Base-by-base conservation (phyloP, 345 rosid genomes). In the Dimocarpus longan region DNA sequence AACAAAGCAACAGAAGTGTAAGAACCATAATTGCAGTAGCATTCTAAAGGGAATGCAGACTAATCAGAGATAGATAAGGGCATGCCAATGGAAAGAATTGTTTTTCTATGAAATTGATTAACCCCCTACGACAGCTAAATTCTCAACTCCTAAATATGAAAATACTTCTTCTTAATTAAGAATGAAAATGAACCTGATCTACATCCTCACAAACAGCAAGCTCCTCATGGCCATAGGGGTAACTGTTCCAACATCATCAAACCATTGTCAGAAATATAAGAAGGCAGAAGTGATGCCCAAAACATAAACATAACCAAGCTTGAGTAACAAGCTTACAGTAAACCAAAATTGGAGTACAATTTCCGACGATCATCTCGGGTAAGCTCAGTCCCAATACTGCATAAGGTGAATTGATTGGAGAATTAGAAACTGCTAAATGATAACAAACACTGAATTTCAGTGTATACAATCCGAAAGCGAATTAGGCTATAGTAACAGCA, bases 331-430 rank as follows among this genome's bases (percentile, higher is more conserved):
- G 67, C 93, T 84, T 87, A 94, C 99, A 96, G 95, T 71, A 96
- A 87, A 73, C 99, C 99, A 84, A 94, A 94, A 82, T 89, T 92
- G 4, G 99, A 96, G 86, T 93, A 96, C 85, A 96, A 74, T 86
- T 96, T 96, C 89, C 89, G 90, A 70, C 98, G 93, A 84, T 96
- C 98, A 84, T 96, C 98, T 82, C 98, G 87, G 56, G 99, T 96
- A 28, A 96, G 99, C 90, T 96, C 99, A 71, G 99, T 96, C 74
- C 99, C 99, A 79, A 96, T 94, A 86, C 99, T 96, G 90, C 83
- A 83, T 66, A 74, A 56, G 3, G 28, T 4, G 63, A 76, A 81
- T 39, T 42, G 16, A n/a, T 76, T 46, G 5, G 65, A 39, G 57
- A 42, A 68, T 65, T 10, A 77, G 62, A 42, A 68, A 68, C 63